These are phyloP conservation scores for Tetrastigma voinierianum DNA, from an alignment of 164 flowering plant species.

Conservation along the genomic window DNA sequence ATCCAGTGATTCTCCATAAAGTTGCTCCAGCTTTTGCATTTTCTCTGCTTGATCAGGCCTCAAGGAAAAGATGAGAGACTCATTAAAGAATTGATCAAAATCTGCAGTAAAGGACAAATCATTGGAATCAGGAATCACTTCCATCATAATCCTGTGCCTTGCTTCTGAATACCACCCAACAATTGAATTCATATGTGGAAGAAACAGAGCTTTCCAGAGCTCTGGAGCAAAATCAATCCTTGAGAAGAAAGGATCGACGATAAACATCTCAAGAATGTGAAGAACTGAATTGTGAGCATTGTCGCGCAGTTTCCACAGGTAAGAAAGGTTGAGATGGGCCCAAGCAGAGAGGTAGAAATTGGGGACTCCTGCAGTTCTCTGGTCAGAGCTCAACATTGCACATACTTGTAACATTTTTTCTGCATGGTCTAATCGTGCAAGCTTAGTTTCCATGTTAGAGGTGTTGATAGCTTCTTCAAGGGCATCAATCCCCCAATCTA, in stretches of 20 bases:
- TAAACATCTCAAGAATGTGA: constrained; percentile 75
- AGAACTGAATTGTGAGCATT: constrained; percentile 48
- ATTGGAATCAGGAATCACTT: constrained; percentile 68
- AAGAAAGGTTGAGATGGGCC: constrained; percentile 78
- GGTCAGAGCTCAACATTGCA: constrained; percentile 61
- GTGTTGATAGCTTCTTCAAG: constrained; percentile 80
- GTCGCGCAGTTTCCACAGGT: constrained; percentile 54
- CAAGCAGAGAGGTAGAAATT: constrained; percentile 80
- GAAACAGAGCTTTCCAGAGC: constrained; percentile 65
- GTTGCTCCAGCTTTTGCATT: constrained; percentile 55
- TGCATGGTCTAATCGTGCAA: constrained; percentile 64
- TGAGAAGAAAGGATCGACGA: constrained; percentile 67
- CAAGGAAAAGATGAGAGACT: constrained; percentile 62
- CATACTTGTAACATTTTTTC: constrained; percentile 86
- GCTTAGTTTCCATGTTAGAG: constrained; percentile 63
- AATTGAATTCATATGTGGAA: constrained; percentile 78
- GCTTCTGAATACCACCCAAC: constrained; percentile 77
- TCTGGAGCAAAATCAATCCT: constrained; percentile 79
- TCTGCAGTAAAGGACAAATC: constrained; percentile 74
- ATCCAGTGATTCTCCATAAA: constrained; percentile 63
- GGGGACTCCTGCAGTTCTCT: constrained; percentile 76
- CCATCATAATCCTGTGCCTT: constrained; percentile 71
- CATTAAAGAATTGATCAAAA: constrained; percentile 67
- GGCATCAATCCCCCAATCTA: constrained; percentile 90
- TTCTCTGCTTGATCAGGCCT: constrained; percentile 81